Conservation (phyloP, 139 green algal genomes). For the Chara braunii region DNA sequence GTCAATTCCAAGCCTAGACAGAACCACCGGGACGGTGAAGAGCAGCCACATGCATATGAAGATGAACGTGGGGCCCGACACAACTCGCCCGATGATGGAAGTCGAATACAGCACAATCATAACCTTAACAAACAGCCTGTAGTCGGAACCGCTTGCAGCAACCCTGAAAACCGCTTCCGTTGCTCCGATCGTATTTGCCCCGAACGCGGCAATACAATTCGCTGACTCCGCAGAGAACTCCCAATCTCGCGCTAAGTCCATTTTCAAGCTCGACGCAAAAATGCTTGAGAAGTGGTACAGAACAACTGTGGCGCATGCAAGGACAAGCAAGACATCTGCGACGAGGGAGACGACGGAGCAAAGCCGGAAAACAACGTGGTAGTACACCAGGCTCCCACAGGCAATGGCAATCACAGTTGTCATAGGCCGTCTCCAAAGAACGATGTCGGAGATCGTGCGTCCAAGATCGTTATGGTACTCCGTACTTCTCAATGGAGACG, state of each 20-base stretch:
- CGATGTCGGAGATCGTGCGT: slow-evolving; percentile 15
- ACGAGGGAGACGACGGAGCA: slow-evolving; percentile 13
- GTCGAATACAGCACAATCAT: too few species aligned
- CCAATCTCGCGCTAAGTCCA: not conserved
- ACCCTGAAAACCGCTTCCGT: slow-evolving; percentile 26
- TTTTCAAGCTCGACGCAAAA: not conserved
- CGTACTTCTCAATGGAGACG: too few species aligned
- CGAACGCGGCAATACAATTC: slow-evolving; percentile 4
- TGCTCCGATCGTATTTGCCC: slow-evolving; percentile 12
- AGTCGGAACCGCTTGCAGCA: slow-evolving; percentile 29
- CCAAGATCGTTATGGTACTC: too few species aligned
- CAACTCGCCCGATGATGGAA: too few species aligned
- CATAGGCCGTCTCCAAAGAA: slow-evolving; percentile 19
- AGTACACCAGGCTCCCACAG: slow-evolving; percentile 14
- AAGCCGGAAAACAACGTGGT: slow-evolving; percentile 2
- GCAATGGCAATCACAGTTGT: slow-evolving; percentile 5
- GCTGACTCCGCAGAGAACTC: slow-evolving; percentile 19
- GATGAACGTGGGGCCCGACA: too few species aligned
- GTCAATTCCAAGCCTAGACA: too few species aligned
- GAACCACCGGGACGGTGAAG: too few species aligned
- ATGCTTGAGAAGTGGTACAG: slow-evolving; percentile 5
- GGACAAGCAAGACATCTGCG: slow-evolving; percentile 20
- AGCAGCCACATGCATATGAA: too few species aligned
- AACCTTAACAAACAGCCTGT: slow-evolving; percentile 29
- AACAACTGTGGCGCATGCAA: slow-evolving; percentile 12